These are phyloP conservation scores for Cryptococcus neoformans DNA, from an alignment of 1,284 basidiomycete species.

Conservation along the genomic window DNA sequence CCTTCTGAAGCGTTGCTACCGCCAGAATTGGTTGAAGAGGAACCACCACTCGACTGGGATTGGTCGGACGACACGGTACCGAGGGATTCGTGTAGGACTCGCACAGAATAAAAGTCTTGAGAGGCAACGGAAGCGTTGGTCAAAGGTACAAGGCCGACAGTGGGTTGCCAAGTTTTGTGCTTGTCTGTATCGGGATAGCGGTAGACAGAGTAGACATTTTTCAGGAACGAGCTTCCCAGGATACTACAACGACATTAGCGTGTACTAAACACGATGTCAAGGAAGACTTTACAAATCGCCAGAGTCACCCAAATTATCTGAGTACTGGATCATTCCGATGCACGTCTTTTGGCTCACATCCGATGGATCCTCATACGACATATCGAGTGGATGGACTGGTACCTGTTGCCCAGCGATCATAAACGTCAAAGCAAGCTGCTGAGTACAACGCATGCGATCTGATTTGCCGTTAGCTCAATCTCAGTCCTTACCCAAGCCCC, in stretches of 20 bases:
- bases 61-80: constrained; percentile 30
- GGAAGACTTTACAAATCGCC: constrained; percentile 35
- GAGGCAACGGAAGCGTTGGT: constrained; percentile 41
- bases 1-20: background rate
- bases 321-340: constrained; percentile 45
- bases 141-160: constrained; percentile 40
- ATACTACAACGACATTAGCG: constrained; percentile 18
- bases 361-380: constrained; percentile 39
- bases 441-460: constrained; percentile 47
- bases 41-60: background rate
- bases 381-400: constrained; percentile 47
- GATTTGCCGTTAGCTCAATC: constrained; percentile 4
- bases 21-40: constrained; percentile 3
- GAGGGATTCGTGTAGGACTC: constrained; percentile 34
- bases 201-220: constrained; percentile 49
- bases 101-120: constrained; percentile 47
- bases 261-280: too few species aligned
- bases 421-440: constrained; percentile 40
- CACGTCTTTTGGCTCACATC: constrained; percentile 37
- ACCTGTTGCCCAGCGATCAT: constrained; percentile 33
- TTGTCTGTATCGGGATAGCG: constrained; percentile 41
- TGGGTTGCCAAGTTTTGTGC: constrained; percentile 39
- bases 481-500: background rate
- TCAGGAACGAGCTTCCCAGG: constrained; percentile 46
- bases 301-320: constrained; percentile 21